Percentiles rank a stretch among this genome's conserved stretches.
phyloP scores from a whole-genome alignment of 169 alveolate genomes.

The Cryptosporidium tyzzeri region DNA sequence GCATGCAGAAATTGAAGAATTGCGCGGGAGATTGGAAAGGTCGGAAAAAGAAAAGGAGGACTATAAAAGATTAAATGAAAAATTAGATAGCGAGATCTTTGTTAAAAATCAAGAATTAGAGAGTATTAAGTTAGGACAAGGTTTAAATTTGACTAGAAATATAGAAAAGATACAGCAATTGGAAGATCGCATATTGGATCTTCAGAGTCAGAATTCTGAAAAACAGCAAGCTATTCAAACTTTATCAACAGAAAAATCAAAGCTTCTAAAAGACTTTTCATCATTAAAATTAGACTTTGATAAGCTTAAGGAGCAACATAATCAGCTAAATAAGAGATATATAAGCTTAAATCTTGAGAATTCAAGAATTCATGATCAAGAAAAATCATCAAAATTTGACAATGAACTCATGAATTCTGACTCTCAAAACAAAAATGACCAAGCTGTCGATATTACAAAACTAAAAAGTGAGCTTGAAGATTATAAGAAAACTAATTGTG shows the following conservation, averaged over 20 bases:
- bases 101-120: constrained; percentile 19
- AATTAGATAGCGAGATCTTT: not conserved
- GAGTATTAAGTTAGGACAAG: not conserved
- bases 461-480: constrained; percentile 16
- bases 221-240: constrained; percentile 52
- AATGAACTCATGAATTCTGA: not conserved
- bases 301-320: constrained; percentile 26
- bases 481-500: constrained; percentile 4
- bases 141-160: not conserved
- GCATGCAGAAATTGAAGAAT: constrained; percentile 15
- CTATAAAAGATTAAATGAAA: not conserved
- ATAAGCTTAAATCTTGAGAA: constrained; percentile 2
- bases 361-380: not conserved
- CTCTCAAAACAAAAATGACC: not conserved
- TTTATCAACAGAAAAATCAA: constrained; percentile 52
- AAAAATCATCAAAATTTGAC: not conserved
- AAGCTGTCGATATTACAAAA: not conserved
- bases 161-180: not conserved
- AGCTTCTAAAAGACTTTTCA: constrained; percentile 11
- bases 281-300: constrained; percentile 16
- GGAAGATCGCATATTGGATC: constrained; percentile 24
- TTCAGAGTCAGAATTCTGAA: constrained; percentile 55
- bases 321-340: constrained; percentile 28
- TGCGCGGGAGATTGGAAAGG: constrained; percentile 16
- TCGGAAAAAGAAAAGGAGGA: constrained; percentile 2